phyloP scores from a whole-genome alignment of 2,329 filamentous ascomycete genomes.

The Cadophora sp. region DNA sequence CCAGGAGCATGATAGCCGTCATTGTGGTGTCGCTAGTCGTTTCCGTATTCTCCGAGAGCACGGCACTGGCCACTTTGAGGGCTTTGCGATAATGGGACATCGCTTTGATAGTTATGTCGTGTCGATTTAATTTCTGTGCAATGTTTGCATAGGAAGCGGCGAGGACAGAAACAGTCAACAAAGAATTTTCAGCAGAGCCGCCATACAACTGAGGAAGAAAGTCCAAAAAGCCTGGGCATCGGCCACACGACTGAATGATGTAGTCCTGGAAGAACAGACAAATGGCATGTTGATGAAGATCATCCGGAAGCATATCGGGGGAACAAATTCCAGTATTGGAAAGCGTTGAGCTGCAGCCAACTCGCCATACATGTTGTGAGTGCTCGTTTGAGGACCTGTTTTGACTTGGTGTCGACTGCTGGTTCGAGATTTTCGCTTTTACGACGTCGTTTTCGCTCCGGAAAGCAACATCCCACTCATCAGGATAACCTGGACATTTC shows the following conservation, averaged over 20 bases:
- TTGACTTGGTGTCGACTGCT: not conserved
- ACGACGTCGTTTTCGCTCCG: slow-evolving; percentile 20
- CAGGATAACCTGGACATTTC: slow-evolving; percentile 23
- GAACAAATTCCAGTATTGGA: not conserved
- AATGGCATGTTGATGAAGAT: slow-evolving; percentile 20
- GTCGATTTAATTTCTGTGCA: slow-evolving; percentile 17
- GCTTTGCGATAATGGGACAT: slow-evolving; percentile 20
- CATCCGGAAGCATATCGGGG: not conserved
- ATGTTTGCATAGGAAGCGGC: slow-evolving; percentile 26
- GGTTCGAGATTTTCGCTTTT: not conserved
- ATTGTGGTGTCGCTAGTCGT: slow-evolving; percentile 21
- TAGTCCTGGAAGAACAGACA: slow-evolving; percentile 26
- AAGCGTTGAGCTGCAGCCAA: not conserved
- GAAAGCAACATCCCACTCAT: slow-evolving; percentile 24
- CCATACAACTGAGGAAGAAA: slow-evolving; percentile 24
- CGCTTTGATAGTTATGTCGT: slow-evolving; percentile 20
- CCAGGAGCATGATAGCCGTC: slow-evolving; percentile 22
- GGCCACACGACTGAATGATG: slow-evolving; percentile 15
- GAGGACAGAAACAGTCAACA: slow-evolving; percentile 19
- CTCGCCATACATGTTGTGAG: not conserved
- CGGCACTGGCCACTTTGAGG: not conserved
- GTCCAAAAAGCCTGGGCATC: slow-evolving; percentile 21
- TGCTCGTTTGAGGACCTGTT: not conserved
- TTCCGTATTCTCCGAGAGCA: not conserved
- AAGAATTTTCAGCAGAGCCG: not conserved